These are phyloP conservation scores for Turnera subulata DNA, from an alignment of 345 rosid species.

Conservation along the genomic window DNA sequence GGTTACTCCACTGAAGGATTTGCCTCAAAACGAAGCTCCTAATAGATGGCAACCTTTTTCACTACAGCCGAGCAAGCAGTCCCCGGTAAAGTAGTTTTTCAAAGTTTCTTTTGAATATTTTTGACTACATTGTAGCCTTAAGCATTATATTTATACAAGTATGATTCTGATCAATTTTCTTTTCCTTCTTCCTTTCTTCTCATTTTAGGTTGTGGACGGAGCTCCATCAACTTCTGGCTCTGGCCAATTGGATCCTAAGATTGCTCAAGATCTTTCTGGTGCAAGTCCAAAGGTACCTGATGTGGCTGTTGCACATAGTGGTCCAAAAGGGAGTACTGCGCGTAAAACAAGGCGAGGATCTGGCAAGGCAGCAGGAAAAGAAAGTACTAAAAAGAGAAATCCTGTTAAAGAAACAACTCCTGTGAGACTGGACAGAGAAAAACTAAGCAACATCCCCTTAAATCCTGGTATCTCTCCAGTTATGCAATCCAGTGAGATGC, in stretches of 20 bases:
- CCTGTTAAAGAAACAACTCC: conserved; percentile 39
- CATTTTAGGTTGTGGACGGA: conserved; percentile 43
- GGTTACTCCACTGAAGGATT: conserved; percentile 29
- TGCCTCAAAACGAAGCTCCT: conserved; percentile 16
- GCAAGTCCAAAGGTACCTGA: conserved; percentile 40
- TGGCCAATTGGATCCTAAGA: conserved; percentile 39
- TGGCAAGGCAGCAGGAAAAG: conserved; percentile 55
- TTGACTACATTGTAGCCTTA: too few species aligned
- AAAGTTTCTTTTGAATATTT: too few species aligned
- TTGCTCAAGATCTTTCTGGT: conserved; percentile 28
- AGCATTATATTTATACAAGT: too few species aligned
- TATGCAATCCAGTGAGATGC: conserved; percentile 58
- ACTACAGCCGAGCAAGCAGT: conserved; percentile 28
- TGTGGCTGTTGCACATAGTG: conserved; percentile 25
- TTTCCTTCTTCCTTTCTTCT: conserved; percentile 4
- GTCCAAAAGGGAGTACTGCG: conserved; percentile 54
- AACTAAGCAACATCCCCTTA: conserved; percentile 33
- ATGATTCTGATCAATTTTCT: neutral
- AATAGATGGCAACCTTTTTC: conserved; percentile 23
- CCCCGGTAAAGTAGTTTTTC: conserved; percentile 32
- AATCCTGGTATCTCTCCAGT: conserved; percentile 40
- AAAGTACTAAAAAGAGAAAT: conserved; percentile 51
- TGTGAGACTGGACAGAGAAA: conserved; percentile 46
- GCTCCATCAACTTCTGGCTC: conserved; percentile 49
- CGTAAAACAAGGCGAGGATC: conserved; percentile 69